phyloP scores from a whole-genome alignment of 2,329 filamentous ascomycete species.

The Rhynchosporium graminicola region DNA sequence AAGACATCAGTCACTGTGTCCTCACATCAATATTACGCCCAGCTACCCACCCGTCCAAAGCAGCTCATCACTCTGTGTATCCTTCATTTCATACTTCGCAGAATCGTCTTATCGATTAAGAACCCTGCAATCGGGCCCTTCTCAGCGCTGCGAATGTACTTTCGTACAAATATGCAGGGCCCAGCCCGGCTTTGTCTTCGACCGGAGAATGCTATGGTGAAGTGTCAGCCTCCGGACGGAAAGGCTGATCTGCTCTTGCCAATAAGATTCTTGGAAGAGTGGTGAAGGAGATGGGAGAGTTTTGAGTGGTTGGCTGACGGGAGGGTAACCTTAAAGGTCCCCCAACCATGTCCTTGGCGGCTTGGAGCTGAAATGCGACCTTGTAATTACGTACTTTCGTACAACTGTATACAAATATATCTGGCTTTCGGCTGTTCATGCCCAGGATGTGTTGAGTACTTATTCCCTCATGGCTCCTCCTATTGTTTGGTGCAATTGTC shows the following conservation, averaged over 20 bases:
- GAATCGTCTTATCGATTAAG: background rate
- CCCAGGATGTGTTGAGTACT: constrained; percentile 5
- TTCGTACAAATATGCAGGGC: background rate
- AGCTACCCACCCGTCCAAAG: background rate
- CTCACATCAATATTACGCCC: constrained; percentile 1
- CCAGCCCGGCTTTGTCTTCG: constrained; percentile 3
- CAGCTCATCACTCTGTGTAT: constrained; percentile 1
- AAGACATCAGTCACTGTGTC: background rate
- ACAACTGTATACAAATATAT: background rate
- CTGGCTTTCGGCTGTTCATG: constrained; percentile 1
- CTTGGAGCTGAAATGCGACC: constrained; percentile 16
- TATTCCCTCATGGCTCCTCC: background rate
- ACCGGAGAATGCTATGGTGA: background rate
- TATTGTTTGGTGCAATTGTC: background rate
- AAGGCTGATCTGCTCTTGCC: constrained; percentile 3
- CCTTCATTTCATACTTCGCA: background rate
- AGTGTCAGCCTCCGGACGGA: background rate
- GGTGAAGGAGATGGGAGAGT: background rate
- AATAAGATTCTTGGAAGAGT: background rate
- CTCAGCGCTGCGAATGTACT: background rate
- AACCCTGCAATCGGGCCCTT: background rate
- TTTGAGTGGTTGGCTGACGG: constrained; percentile 24
- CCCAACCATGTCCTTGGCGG: constrained; percentile 9
- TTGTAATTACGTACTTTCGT: background rate
- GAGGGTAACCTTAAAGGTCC: constrained; percentile 5